phyloP scores from a whole-genome alignment of 306 rosid species.

The Cucumis melo region DNA sequence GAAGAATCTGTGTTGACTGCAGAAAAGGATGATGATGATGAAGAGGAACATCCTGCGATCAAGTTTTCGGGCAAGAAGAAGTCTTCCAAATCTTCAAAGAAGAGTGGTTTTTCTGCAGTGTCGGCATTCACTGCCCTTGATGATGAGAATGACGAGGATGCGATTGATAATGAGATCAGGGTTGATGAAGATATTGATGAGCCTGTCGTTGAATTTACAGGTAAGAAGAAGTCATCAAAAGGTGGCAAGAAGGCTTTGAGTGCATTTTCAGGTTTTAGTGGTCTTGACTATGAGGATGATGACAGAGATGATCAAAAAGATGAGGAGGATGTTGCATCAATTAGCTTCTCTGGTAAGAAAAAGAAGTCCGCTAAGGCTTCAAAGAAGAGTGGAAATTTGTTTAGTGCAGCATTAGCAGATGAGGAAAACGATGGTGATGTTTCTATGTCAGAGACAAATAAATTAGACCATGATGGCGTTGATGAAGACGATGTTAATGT shows the following conservation, averaged over 20 bases:
- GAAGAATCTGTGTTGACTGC: constrained; percentile 25
- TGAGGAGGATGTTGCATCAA: constrained; percentile 37
- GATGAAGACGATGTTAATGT: constrained; percentile 35
- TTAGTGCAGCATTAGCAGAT: constrained; percentile 22
- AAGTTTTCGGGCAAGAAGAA: constrained; percentile 59
- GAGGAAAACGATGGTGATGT: constrained; percentile 30
- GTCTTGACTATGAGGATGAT: constrained; percentile 32
- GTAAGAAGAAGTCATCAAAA: constrained; percentile 69
- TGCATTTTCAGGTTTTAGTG: constrained; percentile 28
- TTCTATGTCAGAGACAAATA: constrained; percentile 27
- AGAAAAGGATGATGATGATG: constrained; percentile 23
- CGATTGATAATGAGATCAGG: constrained; percentile 15
- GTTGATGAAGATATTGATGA: constrained; percentile 27
- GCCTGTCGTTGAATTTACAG: constrained; percentile 38
- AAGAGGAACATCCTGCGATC: constrained; percentile 28
- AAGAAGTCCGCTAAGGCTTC: constrained; percentile 64
- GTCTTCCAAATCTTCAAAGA: constrained; percentile 36
- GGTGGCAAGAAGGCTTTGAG: constrained; percentile 39
- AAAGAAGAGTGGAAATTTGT: constrained; percentile 38
- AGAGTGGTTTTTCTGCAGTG: constrained; percentile 34
- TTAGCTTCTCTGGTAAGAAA: constrained; percentile 72
- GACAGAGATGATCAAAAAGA: constrained; percentile 27
- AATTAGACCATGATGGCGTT: constrained; percentile 23
- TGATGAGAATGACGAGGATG: constrained; percentile 36
- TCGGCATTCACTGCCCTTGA: constrained; percentile 42